Evolutionary conservation across 441 rosid species (phyloP).

Genomic region (Adansonia rubrostipa): DNA sequence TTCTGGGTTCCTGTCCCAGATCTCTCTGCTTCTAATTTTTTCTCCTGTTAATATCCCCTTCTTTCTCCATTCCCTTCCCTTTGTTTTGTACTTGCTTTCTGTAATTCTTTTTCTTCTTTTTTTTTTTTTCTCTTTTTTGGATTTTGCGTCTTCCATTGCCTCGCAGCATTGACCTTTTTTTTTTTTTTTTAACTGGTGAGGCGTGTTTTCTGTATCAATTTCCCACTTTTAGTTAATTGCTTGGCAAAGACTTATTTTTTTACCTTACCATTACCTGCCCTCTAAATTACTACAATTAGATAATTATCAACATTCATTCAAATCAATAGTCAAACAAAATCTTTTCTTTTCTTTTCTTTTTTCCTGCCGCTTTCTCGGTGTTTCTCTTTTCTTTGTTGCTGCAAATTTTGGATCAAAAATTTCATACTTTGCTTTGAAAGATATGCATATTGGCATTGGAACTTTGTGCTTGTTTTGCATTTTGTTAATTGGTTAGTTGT

Average conservation of each 20-base stretch:
- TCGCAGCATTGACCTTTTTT: not conserved
- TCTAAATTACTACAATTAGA: slow-evolving; percentile 11
- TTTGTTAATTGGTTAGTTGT: not conserved
- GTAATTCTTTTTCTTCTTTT: not conserved
- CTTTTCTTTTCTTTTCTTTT: not conserved
- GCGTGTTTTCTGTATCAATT: not conserved
- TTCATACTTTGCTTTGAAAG: not conserved
- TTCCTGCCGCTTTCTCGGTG: slow-evolving; percentile 6
- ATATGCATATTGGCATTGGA: not conserved
- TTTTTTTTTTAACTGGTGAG: not conserved
- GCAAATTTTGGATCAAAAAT: not conserved
- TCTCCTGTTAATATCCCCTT: not conserved
- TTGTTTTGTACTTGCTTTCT: slow-evolving; percentile 10
- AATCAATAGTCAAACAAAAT: not conserved
- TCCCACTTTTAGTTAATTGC: not conserved
- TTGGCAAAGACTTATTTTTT: slow-evolving; percentile 12
- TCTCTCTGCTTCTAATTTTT: slow-evolving; percentile 5
- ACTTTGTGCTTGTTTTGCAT: not conserved
- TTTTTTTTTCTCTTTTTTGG: not conserved
- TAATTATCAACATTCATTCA: not conserved
- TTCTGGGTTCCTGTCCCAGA: not conserved
- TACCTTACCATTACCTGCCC: not conserved
- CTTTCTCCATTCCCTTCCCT: not conserved
- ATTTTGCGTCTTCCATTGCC: not conserved
- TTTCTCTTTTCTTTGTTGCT: not conserved